phyloP scores from a whole-genome alignment of 768 basidiomycete species.

The Xerocomus brunneocitrinus region DNA sequence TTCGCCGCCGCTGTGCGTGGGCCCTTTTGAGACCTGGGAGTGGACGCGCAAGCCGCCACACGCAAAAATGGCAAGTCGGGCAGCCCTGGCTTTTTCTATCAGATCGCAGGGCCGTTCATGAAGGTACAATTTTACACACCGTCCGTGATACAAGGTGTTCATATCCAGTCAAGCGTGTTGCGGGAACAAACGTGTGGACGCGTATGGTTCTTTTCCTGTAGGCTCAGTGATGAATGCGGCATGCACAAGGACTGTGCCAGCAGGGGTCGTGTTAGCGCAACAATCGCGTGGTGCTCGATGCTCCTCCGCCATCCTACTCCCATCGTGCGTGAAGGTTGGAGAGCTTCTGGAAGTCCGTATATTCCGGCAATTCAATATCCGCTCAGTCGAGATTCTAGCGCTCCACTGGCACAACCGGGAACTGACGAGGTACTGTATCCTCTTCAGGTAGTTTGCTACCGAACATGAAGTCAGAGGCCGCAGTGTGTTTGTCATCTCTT shows the following conservation, averaged over 20 bases:
- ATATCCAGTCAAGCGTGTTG: constrained; percentile 13
- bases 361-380: constrained; percentile 29
- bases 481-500: constrained; percentile 7
- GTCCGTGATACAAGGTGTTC: neutral
- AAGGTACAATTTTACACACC: constrained; percentile 15
- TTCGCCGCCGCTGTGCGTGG: constrained; percentile 11
- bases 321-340: constrained; percentile 14
- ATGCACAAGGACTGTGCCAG: constrained; percentile 13
- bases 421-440: constrained; percentile 11
- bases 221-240: constrained; percentile 22
- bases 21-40: neutral
- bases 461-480: constrained; percentile 6
- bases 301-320: constrained; percentile 12
- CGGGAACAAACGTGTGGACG: constrained; percentile 16
- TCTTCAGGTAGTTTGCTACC: constrained; percentile 15
- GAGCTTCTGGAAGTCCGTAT: constrained; percentile 26
- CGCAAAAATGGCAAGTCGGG: constrained; percentile 6
- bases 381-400: constrained; percentile 30
- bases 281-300: constrained; percentile 20
- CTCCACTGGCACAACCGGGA: constrained; percentile 15
- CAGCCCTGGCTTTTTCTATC: constrained; percentile 6
- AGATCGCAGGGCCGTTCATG: constrained; percentile 2
- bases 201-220: constrained; percentile 11
- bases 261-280: constrained; percentile 7
- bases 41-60: constrained; percentile 10